Percentiles rank a stretch among this genome's conserved stretches.
Evolutionary conservation across 1,139 yeast species (phyloP).

Genomic region (Protomyces arabidopsidicola): DNA sequence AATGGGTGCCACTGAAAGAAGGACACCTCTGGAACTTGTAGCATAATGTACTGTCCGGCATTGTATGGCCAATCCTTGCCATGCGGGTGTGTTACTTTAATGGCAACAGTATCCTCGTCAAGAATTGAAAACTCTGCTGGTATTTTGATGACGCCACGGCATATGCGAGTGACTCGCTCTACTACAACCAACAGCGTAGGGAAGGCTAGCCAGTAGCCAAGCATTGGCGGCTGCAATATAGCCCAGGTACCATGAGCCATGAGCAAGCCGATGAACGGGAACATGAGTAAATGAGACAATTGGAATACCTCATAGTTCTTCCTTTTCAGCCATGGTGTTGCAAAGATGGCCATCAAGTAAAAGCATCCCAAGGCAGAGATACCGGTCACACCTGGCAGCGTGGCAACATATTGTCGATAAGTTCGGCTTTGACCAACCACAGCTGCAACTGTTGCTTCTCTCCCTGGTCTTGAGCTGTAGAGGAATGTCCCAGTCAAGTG

Average conservation of each 20-base stretch:
- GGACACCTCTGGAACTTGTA: slow-evolving; percentile 6
- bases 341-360: background rate
- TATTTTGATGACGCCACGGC: background rate
- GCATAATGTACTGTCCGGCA: slow-evolving; percentile 11
- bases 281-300: slow-evolving; percentile 1
- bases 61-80: background rate
- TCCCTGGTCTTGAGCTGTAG: background rate
- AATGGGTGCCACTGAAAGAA: slow-evolving; percentile 18
- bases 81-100: background rate
- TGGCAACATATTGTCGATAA: background rate
- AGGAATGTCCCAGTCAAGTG: slow-evolving; percentile 14
- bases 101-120: background rate
- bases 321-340: background rate
- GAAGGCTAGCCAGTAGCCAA: slow-evolving; percentile 12
- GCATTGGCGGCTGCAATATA: slow-evolving; percentile 9
- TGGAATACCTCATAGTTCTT: slow-evolving; percentile 8
- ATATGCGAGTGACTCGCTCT: background rate
- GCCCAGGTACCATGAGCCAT: slow-evolving; percentile 14
- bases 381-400: slow-evolving; percentile 11
- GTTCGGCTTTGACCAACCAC: background rate
- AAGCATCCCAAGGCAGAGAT: background rate
- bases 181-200: slow-evolving; percentile 1
- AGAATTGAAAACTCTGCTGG: background rate
- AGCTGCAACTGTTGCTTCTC: background rate
- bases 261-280: slow-evolving; percentile 9